Conservation (phyloP, 129 eudicot genomes). For the Apium graveolens region DNA sequence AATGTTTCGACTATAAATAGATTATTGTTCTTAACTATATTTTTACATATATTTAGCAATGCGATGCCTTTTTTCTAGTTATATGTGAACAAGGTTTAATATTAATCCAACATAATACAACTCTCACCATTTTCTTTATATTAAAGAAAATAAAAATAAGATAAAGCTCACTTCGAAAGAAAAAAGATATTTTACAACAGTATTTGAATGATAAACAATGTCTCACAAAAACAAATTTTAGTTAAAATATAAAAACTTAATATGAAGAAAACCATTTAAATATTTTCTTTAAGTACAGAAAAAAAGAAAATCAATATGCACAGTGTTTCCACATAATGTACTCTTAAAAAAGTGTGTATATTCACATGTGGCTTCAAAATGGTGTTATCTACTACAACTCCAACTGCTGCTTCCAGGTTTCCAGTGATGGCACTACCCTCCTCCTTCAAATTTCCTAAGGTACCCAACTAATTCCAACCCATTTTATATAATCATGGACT, state of each 20-base stretch:
- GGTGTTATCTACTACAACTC: constrained; percentile 53
- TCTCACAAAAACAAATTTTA: background rate
- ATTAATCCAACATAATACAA: too few relatives aligned
- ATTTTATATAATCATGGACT: background rate
- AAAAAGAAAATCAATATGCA: background rate
- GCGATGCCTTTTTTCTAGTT: too few relatives aligned
- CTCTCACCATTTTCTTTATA: too few relatives aligned
- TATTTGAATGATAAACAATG: background rate
- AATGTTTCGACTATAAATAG: too few relatives aligned
- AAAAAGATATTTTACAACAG: background rate
- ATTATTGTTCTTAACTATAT: too few relatives aligned
- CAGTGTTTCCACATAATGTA: background rate
- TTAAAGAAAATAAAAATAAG: too few relatives aligned
- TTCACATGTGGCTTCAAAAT: constrained; percentile 42
- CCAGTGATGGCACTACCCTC: constrained; percentile 16
- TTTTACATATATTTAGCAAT: too few relatives aligned
- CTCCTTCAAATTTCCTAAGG: constrained; percentile 26
- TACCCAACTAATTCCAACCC: background rate
- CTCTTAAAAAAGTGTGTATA: background rate
- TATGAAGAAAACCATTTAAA: background rate
- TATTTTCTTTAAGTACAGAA: background rate
- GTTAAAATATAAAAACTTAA: too few relatives aligned
- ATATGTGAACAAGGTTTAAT: too few relatives aligned
- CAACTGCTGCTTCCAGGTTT: constrained; percentile 22
- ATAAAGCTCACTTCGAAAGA: background rate